Evolutionary conservation across 495 filamentous ascomycete genomes (phyloP), one percentile per base, ranked within the genome.

Genomic region (Podospora australis): DNA sequence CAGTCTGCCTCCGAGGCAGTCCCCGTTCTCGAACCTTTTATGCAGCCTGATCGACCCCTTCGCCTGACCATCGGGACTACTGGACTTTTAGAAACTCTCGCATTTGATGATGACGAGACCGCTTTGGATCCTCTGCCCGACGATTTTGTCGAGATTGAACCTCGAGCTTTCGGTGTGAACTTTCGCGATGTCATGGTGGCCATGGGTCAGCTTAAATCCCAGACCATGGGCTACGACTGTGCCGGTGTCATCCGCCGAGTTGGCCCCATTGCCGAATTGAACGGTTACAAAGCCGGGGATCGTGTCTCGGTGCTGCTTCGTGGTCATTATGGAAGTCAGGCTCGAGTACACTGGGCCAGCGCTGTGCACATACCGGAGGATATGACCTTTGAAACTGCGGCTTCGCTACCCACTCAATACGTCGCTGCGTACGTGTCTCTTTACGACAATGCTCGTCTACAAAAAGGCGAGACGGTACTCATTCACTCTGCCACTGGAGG

Each of bases 401-500:
- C 74, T 2, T 70, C 75, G 1, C 45, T 82, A 0, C 79, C 78
- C 0, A 63, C 77, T 0, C 72, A 72, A 1, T 83, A 68, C 51
- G 60, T 59, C 14, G 79, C 80, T 0, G 81, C 78, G 0, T 75
- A 74, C 32, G 70, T 82, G 41, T 66, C 70, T 0, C 38, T 77
- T 2, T 48, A 68, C 46, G 52, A 71, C 13, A 56, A 61, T 3
- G 74, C 62, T 0, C 41, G 62, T 2, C 50, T 75, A 0, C 45
- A 64, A 25, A 59, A 64, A 64, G 80, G 30, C 49, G 82, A 84
- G 45, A 67, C 54, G 0, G 69, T 83, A 0, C 64, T 86, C n/a
- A 79, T 86, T 21, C 78, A 84, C 46, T 65, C 67, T 1, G 82
- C 72, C 3, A 66, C 76, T 1, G 77, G 78, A 19, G 75, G 72